Evolutionary conservation across 2,329 filamentous ascomycete species (phyloP), one percentile per base, ranked within the genome.

Genomic region (Tothia fuscella): DNA sequence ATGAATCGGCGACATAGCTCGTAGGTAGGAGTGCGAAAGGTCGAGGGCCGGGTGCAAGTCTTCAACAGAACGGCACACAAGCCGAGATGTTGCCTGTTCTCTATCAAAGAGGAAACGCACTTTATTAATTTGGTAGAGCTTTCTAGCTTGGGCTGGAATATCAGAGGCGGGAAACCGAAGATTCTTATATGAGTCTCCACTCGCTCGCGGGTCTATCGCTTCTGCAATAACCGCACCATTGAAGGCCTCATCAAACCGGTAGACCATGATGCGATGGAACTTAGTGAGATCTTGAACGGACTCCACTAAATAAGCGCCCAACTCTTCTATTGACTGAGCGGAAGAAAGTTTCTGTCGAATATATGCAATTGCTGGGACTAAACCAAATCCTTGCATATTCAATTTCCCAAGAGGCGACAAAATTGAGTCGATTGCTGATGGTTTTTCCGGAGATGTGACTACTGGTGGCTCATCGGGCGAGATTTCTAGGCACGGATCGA

Each of bases 201-300:
- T 89, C 22, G 80, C 77, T n/a, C 75, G 68, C 1, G 83, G 82
- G 55, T 94, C 83, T 6, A 93, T 82, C 9, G 93, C 65, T 56
- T 94, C 87, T 0, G 85, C 85, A 3, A 93, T 86, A 1, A 93
- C 86, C 44, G 82, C 78, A 14, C 85, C 87, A 51, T 93, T 93
- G 68, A 80, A 91, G 1, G 70, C 61, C 4, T 77, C 68, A 56
- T 94, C 86, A 48, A 94, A 94, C 56, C 93, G 85, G 53, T 93
- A 93, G 2, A 94, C 73, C 83, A 93, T 88, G 36, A 93, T 83
- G 13, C 87, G 81, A 55, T 93, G 86, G 49, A 94, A 94, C 0
- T 87, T 85, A 0, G 86, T 93, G 37, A 94, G 57, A 53, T 94
- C 87, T 54, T 91, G 93, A 25, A 93, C 76, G 6, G 93, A 81